Conservation (phyloP, 2,329 filamentous ascomycete species). For the Dendrostoma leiphaemia region DNA sequence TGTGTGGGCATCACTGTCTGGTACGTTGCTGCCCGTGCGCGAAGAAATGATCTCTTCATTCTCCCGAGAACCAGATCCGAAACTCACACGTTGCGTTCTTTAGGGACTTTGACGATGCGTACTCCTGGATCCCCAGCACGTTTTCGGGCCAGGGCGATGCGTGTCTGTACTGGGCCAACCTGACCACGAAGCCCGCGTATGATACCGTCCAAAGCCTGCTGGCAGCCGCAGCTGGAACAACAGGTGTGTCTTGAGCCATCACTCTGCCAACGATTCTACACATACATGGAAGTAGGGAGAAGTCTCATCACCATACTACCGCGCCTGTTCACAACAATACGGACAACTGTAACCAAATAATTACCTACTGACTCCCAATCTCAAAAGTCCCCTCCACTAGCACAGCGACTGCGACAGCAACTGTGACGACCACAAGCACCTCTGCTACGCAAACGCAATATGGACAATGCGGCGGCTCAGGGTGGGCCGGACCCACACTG, state of each 20-base stretch:
- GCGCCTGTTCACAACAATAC: too few species aligned
- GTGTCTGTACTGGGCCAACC: slow-evolving; percentile 34
- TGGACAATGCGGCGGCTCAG: slow-evolving; percentile 16
- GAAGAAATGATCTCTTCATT: too few species aligned
- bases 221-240: slow-evolving; percentile 12
- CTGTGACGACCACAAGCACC: slow-evolving; percentile 3
- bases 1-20: slow-evolving; percentile 44
- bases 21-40: too few species aligned
- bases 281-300: too few species aligned
- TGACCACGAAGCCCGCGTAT: slow-evolving; percentile 38
- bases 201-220: slow-evolving; percentile 26
- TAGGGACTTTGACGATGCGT: slow-evolving; percentile 34
- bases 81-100: too few species aligned
- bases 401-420: background rate
- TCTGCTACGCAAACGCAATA: slow-evolving; percentile 8
- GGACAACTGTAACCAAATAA: too few species aligned
- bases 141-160: slow-evolving; percentile 38
- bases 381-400: slow-evolving; percentile 3
- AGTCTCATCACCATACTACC: too few species aligned
- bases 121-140: slow-evolving; percentile 37
- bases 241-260: too few species aligned
- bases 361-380: too few species aligned
- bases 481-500: slow-evolving; percentile 29
- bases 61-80: too few species aligned
- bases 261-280: too few species aligned